Conservation (phyloP, 1,284 basidiomycete genomes). For the Gomphus bonarii region DNA sequence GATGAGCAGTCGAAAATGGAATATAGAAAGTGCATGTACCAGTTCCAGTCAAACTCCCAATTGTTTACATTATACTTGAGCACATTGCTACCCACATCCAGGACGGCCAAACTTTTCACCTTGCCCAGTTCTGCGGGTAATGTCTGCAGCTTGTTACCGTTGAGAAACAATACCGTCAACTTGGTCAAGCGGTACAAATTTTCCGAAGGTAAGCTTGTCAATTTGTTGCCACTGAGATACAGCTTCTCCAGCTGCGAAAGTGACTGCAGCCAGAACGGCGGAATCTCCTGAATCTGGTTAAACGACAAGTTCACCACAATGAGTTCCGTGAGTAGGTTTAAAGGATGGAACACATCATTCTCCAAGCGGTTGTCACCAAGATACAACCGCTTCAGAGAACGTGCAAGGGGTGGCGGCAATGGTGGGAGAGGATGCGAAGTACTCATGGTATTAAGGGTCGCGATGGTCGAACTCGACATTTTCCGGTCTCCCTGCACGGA, state of each 20-base stretch:
- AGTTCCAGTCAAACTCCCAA: constrained; percentile 99
- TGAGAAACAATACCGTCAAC: constrained; percentile 75
- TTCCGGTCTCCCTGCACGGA: constrained; percentile 17
- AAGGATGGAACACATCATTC: constrained; percentile 71
- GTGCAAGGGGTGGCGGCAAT: constrained; percentile 50
- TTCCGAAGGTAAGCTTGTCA: constrained; percentile 85
- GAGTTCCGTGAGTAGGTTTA: constrained; percentile 70
- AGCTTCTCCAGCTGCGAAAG: constrained; percentile 69
- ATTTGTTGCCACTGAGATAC: constrained; percentile 89
- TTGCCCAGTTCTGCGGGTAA: constrained; percentile 86
- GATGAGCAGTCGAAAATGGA: constrained; percentile 5
- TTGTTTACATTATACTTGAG: constrained; percentile 99
- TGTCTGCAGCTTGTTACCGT: constrained; percentile 91
- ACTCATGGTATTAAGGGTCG: not conserved
- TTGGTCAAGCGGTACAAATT: constrained; percentile 64
- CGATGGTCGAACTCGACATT: constrained; percentile 13
- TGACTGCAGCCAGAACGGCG: constrained; percentile 65
- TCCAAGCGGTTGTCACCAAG: constrained; percentile 86
- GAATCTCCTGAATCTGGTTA: constrained; percentile 91
- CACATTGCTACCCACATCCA: constrained; percentile 93
- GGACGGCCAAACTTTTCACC: constrained; percentile 66
- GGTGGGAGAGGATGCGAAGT: constrained; percentile 17
- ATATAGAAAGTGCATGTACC: constrained; percentile 40
- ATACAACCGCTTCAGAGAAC: constrained; percentile 69
- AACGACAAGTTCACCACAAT: constrained; percentile 88